Conservation (phyloP, 192 early-diverging fungal species). For the Funneliformis geosporum region DNA sequence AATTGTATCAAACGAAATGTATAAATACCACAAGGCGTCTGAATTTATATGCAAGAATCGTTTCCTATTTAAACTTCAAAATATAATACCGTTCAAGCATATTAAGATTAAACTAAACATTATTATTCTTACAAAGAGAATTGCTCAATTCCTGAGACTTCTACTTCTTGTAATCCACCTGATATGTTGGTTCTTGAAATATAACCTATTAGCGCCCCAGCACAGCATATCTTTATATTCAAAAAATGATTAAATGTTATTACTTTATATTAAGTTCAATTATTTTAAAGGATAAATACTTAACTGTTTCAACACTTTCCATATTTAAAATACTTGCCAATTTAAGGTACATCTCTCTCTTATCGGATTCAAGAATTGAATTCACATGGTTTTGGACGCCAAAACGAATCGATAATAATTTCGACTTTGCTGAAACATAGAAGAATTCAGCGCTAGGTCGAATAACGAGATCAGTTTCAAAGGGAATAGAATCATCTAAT, state of each 20-base stretch:
- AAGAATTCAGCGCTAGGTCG: slow-evolving; percentile 39
- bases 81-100: background rate
- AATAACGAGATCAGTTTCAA: slow-evolving; percentile 23
- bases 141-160: slow-evolving; percentile 34
- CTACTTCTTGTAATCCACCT: slow-evolving; percentile 15
- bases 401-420: slow-evolving; percentile 34
- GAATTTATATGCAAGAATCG: slow-evolving; percentile 58
- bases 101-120: background rate
- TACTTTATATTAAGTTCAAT: background rate
- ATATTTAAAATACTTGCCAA: slow-evolving; percentile 42
- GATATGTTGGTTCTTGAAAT: slow-evolving; percentile 37
- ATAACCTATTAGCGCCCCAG: slow-evolving; percentile 47
- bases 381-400: background rate
- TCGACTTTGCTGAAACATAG: slow-evolving; percentile 36
- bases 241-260: background rate
- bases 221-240: slow-evolving; percentile 44
- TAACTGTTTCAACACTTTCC: slow-evolving; percentile 44
- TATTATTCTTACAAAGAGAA: slow-evolving; percentile 41
- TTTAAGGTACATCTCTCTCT: slow-evolving; percentile 36
- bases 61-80: slow-evolving; percentile 37
- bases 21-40: slow-evolving; percentile 57
- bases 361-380: slow-evolving; percentile 28
- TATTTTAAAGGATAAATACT: background rate
- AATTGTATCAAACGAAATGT: background rate
- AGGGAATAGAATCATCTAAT: background rate